These are phyloP conservation scores for Letharia columbiana DNA, from an alignment of 495 filamentous ascomycete species.

Conservation along the genomic window DNA sequence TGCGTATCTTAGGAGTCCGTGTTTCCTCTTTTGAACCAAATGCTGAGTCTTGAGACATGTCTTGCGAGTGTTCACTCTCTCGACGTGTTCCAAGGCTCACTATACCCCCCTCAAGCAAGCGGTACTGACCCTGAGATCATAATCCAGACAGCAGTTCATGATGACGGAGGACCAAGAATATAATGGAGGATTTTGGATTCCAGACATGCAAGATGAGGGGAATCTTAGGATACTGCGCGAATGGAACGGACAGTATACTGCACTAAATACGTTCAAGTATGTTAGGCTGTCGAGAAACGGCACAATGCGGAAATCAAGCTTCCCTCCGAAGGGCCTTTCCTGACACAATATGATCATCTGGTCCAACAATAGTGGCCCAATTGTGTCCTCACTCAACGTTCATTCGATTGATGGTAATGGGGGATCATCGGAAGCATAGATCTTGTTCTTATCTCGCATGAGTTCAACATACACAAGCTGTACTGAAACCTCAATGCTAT, in stretches of 20 bases:
- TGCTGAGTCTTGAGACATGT: no score
- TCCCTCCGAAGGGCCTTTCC: conserved; percentile 54
- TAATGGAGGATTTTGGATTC: conserved; percentile 71
- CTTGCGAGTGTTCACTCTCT: no score
- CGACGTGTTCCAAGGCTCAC: no score
- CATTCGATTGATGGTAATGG: not conserved
- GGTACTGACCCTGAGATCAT: no score
- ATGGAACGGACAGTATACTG: conserved; percentile 58
- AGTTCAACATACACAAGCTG: not conserved
- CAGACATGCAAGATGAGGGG: conserved; percentile 48
- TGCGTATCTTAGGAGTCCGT: no score
- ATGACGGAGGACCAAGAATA: conserved; percentile 70
- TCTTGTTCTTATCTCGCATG: conserved; percentile 5
- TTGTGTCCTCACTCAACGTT: not conserved
- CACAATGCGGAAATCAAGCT: conserved; percentile 46
- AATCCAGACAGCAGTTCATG: conserved; percentile 47
- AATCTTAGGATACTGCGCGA: conserved; percentile 44
- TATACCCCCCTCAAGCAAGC: no score
- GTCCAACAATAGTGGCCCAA: not conserved
- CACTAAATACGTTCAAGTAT: conserved; percentile 52
- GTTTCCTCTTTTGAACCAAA: no score
- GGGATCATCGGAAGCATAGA: not conserved
- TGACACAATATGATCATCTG: not conserved
- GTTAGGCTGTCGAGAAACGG: conserved; percentile 54
- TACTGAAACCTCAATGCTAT: not conserved